Evolutionary conservation across 352 stramenopile genomes (phyloP), one percentile per base, ranked within the genome.

Genomic region (Vaucheria bursata): DNA sequence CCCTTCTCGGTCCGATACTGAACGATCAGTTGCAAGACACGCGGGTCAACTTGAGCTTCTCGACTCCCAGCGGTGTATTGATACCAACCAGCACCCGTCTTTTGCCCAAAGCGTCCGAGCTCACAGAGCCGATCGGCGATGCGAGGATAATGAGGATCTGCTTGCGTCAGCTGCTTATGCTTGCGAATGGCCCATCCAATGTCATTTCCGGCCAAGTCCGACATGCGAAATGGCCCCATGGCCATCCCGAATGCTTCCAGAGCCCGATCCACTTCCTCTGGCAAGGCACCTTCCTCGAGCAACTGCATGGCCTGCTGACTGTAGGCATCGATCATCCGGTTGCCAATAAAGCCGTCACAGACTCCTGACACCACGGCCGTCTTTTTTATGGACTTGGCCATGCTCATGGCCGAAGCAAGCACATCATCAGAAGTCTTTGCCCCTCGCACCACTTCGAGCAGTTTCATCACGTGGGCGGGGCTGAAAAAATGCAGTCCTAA

Each of bases 401-500:
- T n/a, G n/a, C n/a, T n/a, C n/a, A n/a, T n/a, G n/a, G n/a, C n/a
- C 6, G 85, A 77, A 66, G 88, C 86, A 40, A 94, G 87, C 5
- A 89, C 83, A 7, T 85, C 80, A 7, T 85, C 73, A 3, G 79
- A 87, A 25, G 89, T 91, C 50, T 84, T 78, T 37, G 79, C 80
- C 6, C 89, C 89, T 40, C 80, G 52, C 0, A 95, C 87, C 75
- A 91, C 89, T 83, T 95, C 90, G 0, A 94, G 87, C 8, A 95
- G 79, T 66, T 69, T 69, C 77, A 82, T 82, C 29, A 72, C 75
- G 38, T 82, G 77, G 6, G 77, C 77, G 2, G 77, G 77, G 52
- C 70, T 88, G 83, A 95, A 95, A 77, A 95, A 95, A 80, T 95
- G 90, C 89, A 91, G 94, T 32, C 90, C 90, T 75, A 89, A 85